Percentiles rank a stretch among this genome's conserved stretches.
Evolutionary conservation across 129 eudicot species (phyloP).

Genomic region (Rutidosis leptorrhynchoides): DNA sequence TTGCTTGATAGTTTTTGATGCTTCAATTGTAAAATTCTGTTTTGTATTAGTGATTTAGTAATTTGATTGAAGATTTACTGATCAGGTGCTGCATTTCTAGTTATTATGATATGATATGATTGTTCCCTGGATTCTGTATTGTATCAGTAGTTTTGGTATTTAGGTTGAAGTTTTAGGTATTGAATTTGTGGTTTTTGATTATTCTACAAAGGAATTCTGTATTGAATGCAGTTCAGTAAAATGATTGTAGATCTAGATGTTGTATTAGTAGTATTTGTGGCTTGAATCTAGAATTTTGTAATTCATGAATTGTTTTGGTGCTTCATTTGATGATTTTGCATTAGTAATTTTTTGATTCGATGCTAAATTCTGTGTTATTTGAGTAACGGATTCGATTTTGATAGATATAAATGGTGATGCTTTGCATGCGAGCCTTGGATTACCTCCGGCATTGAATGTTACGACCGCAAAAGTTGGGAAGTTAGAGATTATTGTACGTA

Average conservation of each 20-base stretch:
- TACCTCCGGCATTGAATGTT: conserved; percentile 92
- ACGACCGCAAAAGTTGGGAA: conserved; percentile 90
- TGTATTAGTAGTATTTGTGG: neutral
- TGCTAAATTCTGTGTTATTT: conserved; percentile 11
- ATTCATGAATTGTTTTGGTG: conserved; percentile 3
- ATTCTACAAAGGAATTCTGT: neutral
- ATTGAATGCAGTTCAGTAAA: neutral
- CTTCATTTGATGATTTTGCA: neutral
- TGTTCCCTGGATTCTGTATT: conserved; percentile 14
- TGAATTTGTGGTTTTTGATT: conserved; percentile 12
- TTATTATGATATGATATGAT: neutral
- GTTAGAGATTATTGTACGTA: conserved; percentile 69
- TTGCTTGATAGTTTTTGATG: conserved; percentile 8
- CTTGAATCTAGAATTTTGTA: conserved; percentile 10
- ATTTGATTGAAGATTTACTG: neutral
- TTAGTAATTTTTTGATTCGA: conserved; percentile 10
- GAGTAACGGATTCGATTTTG: conserved; percentile 22
- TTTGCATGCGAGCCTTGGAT: conserved; percentile 85
- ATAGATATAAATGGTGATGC: conserved; percentile 94
- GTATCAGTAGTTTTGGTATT: neutral
- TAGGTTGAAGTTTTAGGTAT: conserved; percentile 1
- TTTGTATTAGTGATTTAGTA: conserved; percentile 3
- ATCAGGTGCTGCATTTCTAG: neutral
- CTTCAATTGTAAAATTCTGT: conserved; percentile 17
- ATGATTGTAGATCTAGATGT: neutral